Evolutionary conservation across 345 rosid genomes (phyloP).

Genomic region (Sonneratia alba): DNA sequence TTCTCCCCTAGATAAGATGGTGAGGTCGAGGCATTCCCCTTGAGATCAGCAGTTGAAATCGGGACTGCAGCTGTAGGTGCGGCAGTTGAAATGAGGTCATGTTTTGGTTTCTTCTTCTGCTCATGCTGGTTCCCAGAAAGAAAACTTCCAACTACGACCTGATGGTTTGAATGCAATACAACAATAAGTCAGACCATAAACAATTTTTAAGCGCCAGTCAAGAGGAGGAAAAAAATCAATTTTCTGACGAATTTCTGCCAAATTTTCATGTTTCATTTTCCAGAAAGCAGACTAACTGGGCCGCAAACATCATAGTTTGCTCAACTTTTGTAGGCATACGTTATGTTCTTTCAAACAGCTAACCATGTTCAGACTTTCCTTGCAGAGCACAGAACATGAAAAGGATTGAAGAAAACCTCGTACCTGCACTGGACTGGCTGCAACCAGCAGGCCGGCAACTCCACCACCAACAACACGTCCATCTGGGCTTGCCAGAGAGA

Average conservation of each 20-base stretch:
- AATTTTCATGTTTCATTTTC: too few species aligned
- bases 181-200: too few species aligned
- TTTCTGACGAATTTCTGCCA: too few species aligned
- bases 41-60: slow-evolving; percentile 32
- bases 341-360: too few species aligned
- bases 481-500: too few species aligned
- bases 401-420: slow-evolving; percentile 1
- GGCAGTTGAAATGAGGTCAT: slow-evolving; percentile 25
- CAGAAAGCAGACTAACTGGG: too few species aligned
- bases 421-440: slow-evolving; percentile 94
- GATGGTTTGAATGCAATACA: neutral
- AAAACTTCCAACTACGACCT: slow-evolving; percentile 85
- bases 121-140: slow-evolving; percentile 63
- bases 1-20: slow-evolving; percentile 33
- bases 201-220: too few species aligned
- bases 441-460: slow-evolving; percentile 82
- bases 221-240: too few species aligned
- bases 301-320: too few species aligned
- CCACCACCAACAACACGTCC: slow-evolving; percentile 12
- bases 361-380: too few species aligned
- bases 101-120: slow-evolving; percentile 50
- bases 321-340: too few species aligned
- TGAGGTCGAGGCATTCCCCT: slow-evolving; percentile 21
- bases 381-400: too few species aligned
- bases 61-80: slow-evolving; percentile 24